Evolutionary conservation across 768 basidiomycete genomes (phyloP), one percentile per base, ranked within the genome.

Genomic region (Xerocomus brunneocitrinus): DNA sequence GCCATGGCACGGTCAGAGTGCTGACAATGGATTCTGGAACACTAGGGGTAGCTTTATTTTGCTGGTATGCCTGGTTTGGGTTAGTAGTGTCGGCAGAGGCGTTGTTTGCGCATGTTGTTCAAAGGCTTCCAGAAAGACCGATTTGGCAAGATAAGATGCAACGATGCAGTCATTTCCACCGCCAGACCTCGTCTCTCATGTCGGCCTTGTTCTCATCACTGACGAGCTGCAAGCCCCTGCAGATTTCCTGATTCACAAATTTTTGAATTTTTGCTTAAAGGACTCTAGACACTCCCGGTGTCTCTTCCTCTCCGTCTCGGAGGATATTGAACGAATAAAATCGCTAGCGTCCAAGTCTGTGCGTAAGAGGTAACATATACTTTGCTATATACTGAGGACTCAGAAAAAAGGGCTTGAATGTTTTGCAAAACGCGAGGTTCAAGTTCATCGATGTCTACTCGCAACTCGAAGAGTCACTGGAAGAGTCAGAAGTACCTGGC

Each of bases 181-280:
- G 1, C 74, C 76, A 24, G 72, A 80, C 19, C 73, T 87, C 13
- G 67, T 72, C 8, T 73, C 79, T 13, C 73, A 79, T 32, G 74
- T 74, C 28, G 76, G 82, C 8, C 60, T 83, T 14, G 60, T 87
- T 10, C 70, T 91, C 0, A 74, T 91, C 6, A 86, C 87, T 6
- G 89, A 91, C 60, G 78, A 87, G 47, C 73, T 91, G 0, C 71
- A 76, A 0, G 79, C 89, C 0, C 84, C 89, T 2, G 85, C 82
- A 10, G 87, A 89, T 54, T 91, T 91, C 59, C 59, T 90, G 9
- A 73, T 91, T 1, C 82, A 88, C 55, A 74, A 74, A 10, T 68
- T 74, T 41, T 58, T 91, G 4, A 65, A 73, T 22, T 59, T 73
- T 3, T 79, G 83, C 52, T 67, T 87, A 39, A 89, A 86, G 65